phyloP scores from a whole-genome alignment of 1,284 basidiomycete genomes.

The Takashimella koratensis region DNA sequence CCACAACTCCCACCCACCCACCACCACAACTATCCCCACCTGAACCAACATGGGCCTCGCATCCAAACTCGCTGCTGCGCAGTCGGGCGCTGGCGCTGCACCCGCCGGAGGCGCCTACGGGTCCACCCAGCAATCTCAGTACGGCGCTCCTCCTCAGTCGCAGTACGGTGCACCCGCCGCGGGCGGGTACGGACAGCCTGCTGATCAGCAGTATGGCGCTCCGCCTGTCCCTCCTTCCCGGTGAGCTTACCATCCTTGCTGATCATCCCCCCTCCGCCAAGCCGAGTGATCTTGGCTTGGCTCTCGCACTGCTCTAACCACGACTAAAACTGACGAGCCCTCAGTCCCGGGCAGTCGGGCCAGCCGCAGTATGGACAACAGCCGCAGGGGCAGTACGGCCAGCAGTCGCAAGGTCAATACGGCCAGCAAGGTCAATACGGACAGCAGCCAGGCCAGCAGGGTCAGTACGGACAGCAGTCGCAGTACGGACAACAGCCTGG shows the following conservation, averaged over 20 bases:
- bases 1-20: background rate
- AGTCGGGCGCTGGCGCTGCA: background rate
- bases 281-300: too few species aligned
- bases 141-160: background rate
- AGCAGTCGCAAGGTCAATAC: conserved; percentile 1
- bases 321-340: too few species aligned
- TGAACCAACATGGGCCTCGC: background rate
- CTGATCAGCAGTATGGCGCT: too few species aligned
- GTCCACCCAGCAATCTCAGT: background rate
- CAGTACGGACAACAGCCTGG: conserved; percentile 1
- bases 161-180: background rate
- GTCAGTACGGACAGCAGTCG: conserved; percentile 10
- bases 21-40: background rate
- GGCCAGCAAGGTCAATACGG: background rate
- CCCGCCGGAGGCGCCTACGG: background rate
- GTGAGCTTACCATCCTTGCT: too few species aligned
- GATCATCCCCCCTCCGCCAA: background rate
- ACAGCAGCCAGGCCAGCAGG: background rate
- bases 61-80: background rate
- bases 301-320: too few species aligned
- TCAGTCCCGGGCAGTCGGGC: too few species aligned
- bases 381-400: too few species aligned
- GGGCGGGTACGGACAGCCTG: background rate
- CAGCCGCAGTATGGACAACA: too few species aligned
- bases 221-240: background rate